A percentile compares a stretch with the other conserved stretches of the same genome.
These are phyloP conservation scores for Fusarium zealandicum DNA, from an alignment of 2,329 filamentous ascomycete genomes.

Conservation along the genomic window DNA sequence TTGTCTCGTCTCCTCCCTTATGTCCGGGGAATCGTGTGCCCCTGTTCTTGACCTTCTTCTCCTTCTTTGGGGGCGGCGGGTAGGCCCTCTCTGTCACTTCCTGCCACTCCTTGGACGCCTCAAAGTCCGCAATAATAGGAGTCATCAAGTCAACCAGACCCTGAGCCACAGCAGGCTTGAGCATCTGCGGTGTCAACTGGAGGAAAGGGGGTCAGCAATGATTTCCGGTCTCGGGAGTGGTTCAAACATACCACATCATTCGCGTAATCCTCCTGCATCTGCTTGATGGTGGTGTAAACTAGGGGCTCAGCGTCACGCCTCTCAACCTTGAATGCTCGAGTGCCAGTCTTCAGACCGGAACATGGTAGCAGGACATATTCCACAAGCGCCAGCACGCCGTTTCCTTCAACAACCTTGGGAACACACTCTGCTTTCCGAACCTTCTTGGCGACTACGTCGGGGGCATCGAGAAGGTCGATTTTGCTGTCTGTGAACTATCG, in stretches of 20 bases:
- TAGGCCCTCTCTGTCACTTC: constrained; percentile 75
- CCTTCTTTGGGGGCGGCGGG: constrained; percentile 74
- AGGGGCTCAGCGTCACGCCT: constrained; percentile 76
- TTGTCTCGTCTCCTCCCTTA: constrained; percentile 14
- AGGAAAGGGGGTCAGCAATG: constrained; percentile 3
- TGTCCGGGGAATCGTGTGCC: constrained; percentile 68
- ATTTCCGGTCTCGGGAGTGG: rapidly evolving
- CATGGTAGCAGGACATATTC: constrained; percentile 87
- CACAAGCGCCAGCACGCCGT: constrained; percentile 85
- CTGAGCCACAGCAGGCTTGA: constrained; percentile 83
- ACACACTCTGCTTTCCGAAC: constrained; percentile 83
- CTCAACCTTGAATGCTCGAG: constrained; percentile 72
- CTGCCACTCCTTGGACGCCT: constrained; percentile 80
- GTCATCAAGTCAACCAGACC: constrained; percentile 76
- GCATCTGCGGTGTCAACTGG: constrained; percentile 79
- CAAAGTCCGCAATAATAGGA: constrained; percentile 79
- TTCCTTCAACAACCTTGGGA: constrained; percentile 79
- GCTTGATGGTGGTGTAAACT: constrained; percentile 77
- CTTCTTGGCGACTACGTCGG: constrained; percentile 81
- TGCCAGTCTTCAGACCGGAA: constrained; percentile 64
- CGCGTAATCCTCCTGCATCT: constrained; percentile 81
- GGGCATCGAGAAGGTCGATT: constrained; percentile 87
- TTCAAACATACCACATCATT: constrained; percentile 71
- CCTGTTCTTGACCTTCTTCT: constrained; percentile 80
- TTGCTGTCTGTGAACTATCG: constrained; percentile 70